phyloP scores from a whole-genome alignment of 257 asterid species.

The Petunia secreta region DNA sequence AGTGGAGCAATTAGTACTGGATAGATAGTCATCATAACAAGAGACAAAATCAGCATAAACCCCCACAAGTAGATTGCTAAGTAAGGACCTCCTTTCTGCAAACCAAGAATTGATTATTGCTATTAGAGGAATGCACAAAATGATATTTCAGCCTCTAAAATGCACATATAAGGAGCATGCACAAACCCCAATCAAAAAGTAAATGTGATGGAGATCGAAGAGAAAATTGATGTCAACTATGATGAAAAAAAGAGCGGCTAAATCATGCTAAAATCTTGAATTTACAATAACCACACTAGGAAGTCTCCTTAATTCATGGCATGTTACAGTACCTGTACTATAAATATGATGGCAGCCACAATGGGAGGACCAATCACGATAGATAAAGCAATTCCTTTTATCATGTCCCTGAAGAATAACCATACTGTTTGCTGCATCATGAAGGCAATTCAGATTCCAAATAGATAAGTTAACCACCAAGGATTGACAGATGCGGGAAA shows the following conservation, averaged over 20 bases:
- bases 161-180: neutral
- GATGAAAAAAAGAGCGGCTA: slow-evolving; percentile 26
- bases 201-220: neutral
- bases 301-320: slow-evolving; percentile 21
- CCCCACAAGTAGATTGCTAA: slow-evolving; percentile 95
- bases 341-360: slow-evolving; percentile 88
- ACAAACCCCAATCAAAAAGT: slow-evolving; percentile 12
- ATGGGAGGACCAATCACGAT: slow-evolving; percentile 91
- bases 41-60: slow-evolving; percentile 79
- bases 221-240: slow-evolving; percentile 10
- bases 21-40: slow-evolving; percentile 94
- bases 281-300: slow-evolving; percentile 17
- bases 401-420: slow-evolving; percentile 88
- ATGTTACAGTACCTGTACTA: slow-evolving; percentile 74
- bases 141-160: slow-evolving; percentile 13
- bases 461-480: neutral
- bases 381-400: slow-evolving; percentile 70
- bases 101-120: slow-evolving; percentile 32
- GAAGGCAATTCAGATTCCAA: slow-evolving; percentile 3
- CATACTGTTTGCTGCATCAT: slow-evolving; percentile 80
- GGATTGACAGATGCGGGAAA: neutral
- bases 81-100: slow-evolving; percentile 99
- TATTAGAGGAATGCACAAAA: slow-evolving; percentile 12
- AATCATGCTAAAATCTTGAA: slow-evolving; percentile 7
- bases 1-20: slow-evolving; percentile 96